phyloP scores from a whole-genome alignment of 129 eudicot species.

The Logfia minima region DNA sequence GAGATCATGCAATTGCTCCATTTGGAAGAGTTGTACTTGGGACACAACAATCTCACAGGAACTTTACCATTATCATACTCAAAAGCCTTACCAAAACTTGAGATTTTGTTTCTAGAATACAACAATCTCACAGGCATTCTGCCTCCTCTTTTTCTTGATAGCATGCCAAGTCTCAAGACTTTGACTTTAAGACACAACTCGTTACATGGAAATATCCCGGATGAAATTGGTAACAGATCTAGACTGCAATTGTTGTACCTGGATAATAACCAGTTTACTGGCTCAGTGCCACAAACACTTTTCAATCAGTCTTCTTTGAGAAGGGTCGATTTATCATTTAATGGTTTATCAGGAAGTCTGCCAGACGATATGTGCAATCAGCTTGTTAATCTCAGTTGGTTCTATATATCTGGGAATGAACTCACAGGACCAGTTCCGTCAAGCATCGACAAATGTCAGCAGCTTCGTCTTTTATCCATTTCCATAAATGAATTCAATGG shows the following conservation, averaged over 20 bases:
- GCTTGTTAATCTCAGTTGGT: neutral
- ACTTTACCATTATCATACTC: conserved; percentile 27
- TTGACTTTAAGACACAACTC: conserved; percentile 15
- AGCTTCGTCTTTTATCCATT: conserved; percentile 28
- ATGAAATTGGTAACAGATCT: conserved; percentile 21
- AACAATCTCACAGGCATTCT: conserved; percentile 38
- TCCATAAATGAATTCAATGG: conserved; percentile 28
- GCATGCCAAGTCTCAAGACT: conserved; percentile 25
- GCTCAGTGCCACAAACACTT: conserved; percentile 30
- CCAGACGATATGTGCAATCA: conserved; percentile 27
- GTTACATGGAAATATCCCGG: conserved; percentile 38
- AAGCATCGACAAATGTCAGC: conserved; percentile 23
- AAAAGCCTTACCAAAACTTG: conserved; percentile 20
- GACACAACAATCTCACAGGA: conserved; percentile 31
- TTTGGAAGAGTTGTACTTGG: conserved; percentile 12
- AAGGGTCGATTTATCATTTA: conserved; percentile 8
- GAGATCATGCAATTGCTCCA: conserved; percentile 22
- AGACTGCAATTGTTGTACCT: conserved; percentile 5
- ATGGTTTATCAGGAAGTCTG: conserved; percentile 32
- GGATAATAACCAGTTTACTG: conserved; percentile 34
- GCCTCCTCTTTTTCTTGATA: conserved; percentile 22
- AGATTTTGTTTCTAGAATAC: neutral
- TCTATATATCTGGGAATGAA: conserved; percentile 18
- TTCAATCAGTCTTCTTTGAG: conserved; percentile 39
- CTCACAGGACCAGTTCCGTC: conserved; percentile 38